phyloP scores from a whole-genome alignment of 2,329 filamentous ascomycete genomes.

The Xylaria arbuscula region DNA sequence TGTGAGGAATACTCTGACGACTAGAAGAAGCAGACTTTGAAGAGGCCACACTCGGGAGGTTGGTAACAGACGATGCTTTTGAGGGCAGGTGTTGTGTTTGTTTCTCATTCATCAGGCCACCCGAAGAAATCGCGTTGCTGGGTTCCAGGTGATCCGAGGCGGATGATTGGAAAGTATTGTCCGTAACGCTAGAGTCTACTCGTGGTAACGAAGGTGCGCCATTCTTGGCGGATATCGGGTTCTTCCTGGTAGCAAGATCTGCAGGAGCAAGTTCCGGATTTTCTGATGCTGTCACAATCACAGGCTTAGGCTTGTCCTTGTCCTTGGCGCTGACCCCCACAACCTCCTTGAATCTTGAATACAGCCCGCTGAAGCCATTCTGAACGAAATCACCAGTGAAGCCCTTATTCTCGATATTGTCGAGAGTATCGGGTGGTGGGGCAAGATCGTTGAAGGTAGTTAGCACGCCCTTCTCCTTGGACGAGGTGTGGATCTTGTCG shows the following conservation, averaged over 20 bases:
- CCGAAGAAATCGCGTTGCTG: conserved; percentile 54
- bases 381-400: conserved; percentile 80
- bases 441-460: conserved; percentile 97
- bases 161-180: conserved; percentile 51
- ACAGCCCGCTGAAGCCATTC: conserved; percentile 88
- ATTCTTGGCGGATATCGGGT: conserved; percentile 55
- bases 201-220: conserved; percentile 57
- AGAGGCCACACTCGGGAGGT: conserved; percentile 52
- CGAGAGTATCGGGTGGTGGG: conserved; percentile 69
- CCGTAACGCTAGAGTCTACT: conserved; percentile 54
- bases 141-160: conserved; percentile 49
- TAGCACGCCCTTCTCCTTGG: conserved; percentile 84
- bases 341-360: conserved; percentile 84
- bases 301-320: conserved; percentile 47
- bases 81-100: conserved; percentile 57
- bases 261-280: conserved; percentile 55
- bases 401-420: conserved; percentile 73
- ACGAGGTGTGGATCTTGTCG: conserved; percentile 87
- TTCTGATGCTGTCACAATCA: conserved; percentile 33
- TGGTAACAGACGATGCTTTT: conserved; percentile 62
- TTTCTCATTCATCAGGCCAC: conserved; percentile 53
- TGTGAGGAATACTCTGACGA: conserved; percentile 49
- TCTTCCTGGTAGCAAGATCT: conserved; percentile 57
- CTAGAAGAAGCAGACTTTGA: conserved; percentile 57
- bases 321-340: conserved; percentile 74